Evolutionary conservation across 2,329 filamentous ascomycete species (phyloP).

Genomic region (Botryotinia globosa): DNA sequence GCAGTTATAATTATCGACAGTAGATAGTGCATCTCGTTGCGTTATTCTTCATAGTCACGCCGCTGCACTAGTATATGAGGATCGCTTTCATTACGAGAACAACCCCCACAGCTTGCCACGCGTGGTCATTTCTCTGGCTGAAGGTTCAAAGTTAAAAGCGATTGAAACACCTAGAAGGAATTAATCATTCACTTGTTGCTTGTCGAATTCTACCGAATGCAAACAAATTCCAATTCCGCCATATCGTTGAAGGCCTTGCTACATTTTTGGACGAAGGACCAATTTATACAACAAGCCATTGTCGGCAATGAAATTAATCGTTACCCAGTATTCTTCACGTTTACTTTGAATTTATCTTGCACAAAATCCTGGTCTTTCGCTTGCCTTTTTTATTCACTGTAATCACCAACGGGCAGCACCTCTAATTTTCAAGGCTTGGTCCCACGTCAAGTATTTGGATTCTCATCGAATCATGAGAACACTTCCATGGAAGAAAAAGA

Average conservation of each 20-base stretch:
- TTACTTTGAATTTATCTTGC: background rate
- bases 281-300: background rate
- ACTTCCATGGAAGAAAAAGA: slow-evolving; percentile 31
- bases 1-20: background rate
- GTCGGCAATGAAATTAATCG: background rate
- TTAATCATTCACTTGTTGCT: background rate
- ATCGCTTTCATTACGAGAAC: background rate
- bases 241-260: background rate
- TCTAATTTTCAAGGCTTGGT: background rate
- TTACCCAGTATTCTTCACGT: background rate
- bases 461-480: slow-evolving; percentile 29
- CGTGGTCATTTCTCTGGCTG: background rate
- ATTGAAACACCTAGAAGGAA: background rate
- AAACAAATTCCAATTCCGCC: background rate
- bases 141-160: background rate
- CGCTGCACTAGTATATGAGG: no score
- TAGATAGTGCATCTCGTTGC: background rate
- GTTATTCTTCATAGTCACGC: background rate
- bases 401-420: background rate
- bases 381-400: background rate
- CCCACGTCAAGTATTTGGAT: background rate
- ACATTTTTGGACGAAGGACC: background rate
- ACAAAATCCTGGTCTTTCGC: background rate
- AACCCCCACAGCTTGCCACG: background rate
- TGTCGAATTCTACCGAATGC: no score